Base-by-base conservation (phyloP, 1,139 yeast species). In the Scheffersomyces parashehatae region DNA sequence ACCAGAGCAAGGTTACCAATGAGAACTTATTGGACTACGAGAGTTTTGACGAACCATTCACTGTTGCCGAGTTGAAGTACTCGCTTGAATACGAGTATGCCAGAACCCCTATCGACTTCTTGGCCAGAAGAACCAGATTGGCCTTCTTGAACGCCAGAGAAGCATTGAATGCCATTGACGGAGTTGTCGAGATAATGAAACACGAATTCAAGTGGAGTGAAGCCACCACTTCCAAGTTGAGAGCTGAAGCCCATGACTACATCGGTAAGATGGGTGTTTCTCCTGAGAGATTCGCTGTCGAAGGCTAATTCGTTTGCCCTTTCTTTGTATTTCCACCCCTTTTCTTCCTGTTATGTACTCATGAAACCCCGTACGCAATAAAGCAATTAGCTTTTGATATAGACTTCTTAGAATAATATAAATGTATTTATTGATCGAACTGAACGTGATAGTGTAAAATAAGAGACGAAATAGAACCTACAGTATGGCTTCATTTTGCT, bases 91-190 rank as follows among this genome's bases (percentile, higher is more conserved):
- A 88, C 68, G 98, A 91, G 72, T 89, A 89, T 63, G 83, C 90
- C 39, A 79, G 95, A 68, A 87, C 93, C 10, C 95, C 97, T 40
- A 70, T 85, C 46, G 98, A 91, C 67, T 90, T 91, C 76, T 76
- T 91, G 52, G 90, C 96, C 45, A 85, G 98, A 74, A 85, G 98
- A 75, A 85, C 95, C 44, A 83, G 98, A 68, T 82, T 89, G 63
- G 97, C 97, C 2, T 91, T 90, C 73, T 75, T 91, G 62, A 91
- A 91, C 68, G 89, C 95, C 38, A 82, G 83, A 64, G 93, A 88
- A 54, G 96, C 98, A 28, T 70, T 83, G 52, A 76, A 71, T 47
- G 88, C 95, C 10, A 83, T 91, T 43, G 96, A 90, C 49, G 86
- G 86, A 48, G 96, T 91, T 37, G 90, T 88, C 44, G 88, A 86